A percentile compares a stretch with the other conserved stretches of the same genome.
Conservation (phyloP, 441 rosid genomes). For the Manihot esculenta region DNA sequence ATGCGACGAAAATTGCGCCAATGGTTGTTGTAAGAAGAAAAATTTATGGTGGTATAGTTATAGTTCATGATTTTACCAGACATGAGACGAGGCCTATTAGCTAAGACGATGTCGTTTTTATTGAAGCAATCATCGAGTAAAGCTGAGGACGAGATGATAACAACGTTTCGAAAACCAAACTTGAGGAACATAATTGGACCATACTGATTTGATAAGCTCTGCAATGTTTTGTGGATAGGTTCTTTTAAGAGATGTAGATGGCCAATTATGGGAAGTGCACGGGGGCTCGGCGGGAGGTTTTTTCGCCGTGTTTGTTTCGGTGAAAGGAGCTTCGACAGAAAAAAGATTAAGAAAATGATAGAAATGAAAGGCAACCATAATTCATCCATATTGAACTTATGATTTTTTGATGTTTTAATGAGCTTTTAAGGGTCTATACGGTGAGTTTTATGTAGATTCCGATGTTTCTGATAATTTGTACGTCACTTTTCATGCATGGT, state of each 20-base stretch:
- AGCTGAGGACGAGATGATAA: conserved; percentile 19
- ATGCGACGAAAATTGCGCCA: conserved; percentile 11
- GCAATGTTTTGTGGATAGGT: conserved; percentile 19
- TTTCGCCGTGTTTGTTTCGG: conserved; percentile 3
- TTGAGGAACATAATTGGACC: conserved; percentile 23
- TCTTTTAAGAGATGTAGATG: conserved; percentile 34
- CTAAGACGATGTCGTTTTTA: conserved; percentile 22
- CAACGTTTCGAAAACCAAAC: conserved; percentile 16
- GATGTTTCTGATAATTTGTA: too few species aligned
- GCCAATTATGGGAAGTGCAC: conserved; percentile 30
- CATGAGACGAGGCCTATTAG: conserved; percentile 24
- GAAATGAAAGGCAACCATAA: conserved; percentile 2
- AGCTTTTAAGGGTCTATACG: too few species aligned
- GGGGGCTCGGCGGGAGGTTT: conserved; percentile 34
- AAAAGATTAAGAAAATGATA: background rate
- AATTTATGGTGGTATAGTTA: background rate
- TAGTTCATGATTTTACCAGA: background rate
- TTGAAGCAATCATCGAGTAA: conserved; percentile 30
- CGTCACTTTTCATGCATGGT: too few species aligned
- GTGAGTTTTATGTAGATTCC: too few species aligned
- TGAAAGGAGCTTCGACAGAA: conserved; percentile 4
- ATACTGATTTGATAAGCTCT: conserved; percentile 2
- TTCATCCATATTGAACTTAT: background rate
- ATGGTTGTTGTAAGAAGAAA: background rate
- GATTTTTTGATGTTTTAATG: background rate